Percentiles rank a stretch among this genome's conserved stretches.
Evolutionary conservation across 306 rosid genomes (phyloP).

Genomic region (Vigna angularis): DNA sequence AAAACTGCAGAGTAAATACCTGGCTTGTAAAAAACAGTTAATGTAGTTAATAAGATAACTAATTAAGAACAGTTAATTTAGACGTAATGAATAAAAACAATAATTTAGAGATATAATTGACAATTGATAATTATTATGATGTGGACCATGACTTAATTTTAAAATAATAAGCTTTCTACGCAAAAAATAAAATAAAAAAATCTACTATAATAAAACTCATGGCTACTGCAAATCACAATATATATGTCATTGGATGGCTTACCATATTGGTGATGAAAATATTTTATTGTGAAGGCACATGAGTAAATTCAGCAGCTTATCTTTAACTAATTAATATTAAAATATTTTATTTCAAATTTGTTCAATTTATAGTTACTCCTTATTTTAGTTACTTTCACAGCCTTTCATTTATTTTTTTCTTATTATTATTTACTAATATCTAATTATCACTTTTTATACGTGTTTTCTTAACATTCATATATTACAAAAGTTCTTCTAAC

Average conservation of each 20-base stretch:
- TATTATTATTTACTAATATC: too few species aligned
- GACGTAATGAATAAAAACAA: not conserved
- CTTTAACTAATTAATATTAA: not conserved
- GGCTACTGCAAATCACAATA: not conserved
- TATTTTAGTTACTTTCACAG: too few species aligned
- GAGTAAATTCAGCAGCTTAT: not conserved
- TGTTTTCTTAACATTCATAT: too few species aligned
- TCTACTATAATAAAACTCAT: not conserved
- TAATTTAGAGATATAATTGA: not conserved
- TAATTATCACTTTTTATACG: too few species aligned
- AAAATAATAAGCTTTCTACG: not conserved
- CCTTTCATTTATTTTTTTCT: too few species aligned
- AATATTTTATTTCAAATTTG: too few species aligned
- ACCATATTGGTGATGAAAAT: not conserved
- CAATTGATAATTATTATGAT: not conserved
- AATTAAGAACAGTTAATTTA: too few species aligned
- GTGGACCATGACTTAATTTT: not conserved
- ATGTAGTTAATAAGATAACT: too few species aligned
- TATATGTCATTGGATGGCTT: not conserved
- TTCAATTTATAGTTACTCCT: too few species aligned
- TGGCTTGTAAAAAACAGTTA: too few species aligned
- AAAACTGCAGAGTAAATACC: too few species aligned
- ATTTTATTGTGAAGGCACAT: not conserved
- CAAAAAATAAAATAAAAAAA: not conserved
- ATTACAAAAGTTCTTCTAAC: too few species aligned